Evolutionary conservation across 1,284 basidiomycete species (phyloP), one percentile per base, ranked within the genome.

Genomic region (Uromyces viciae-fabae): DNA sequence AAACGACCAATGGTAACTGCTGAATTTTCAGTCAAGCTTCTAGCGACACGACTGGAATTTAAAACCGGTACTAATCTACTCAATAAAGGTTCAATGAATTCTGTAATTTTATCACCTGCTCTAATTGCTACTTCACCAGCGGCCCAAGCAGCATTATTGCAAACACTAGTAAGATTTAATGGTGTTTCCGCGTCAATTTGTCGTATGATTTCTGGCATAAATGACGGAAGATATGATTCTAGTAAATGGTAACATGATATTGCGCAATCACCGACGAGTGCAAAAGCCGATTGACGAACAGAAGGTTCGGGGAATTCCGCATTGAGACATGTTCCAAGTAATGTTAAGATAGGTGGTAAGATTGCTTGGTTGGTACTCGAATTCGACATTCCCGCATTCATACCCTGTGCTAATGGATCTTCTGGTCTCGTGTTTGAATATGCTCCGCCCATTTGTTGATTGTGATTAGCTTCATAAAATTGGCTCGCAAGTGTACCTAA

Each of bases 111-210:
- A 15, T 90, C 88, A 81, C 93, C 92, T 15, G 84, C 83, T 78
- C 85, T 84, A 3, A 85, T 83, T 11, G 97, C 94, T 66, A 99
- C 94, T 87, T 99, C 97, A 68, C 97, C 97, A 17, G 96, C 94
- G 25, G 94, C 95, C 97, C 97, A 99, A 0, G 96, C 95, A n/a
- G 97, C 97, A 85, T 99, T 99, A 88, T 99, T 99, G 87, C 94
- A 97, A 15, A 97, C 97, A 83, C 93, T 95, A 82, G 98, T 91
- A 85, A 95, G 94, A 86, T 97, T 94, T 52, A 92, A 89, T 85
- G 93, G 93, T 3, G 93, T 92, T 84, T 95, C 94, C 1, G 93
- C 91, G 83, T 95, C 92, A 82, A 99, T 92, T 85, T 99, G 95
- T 58, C 90, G 87, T 80, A 94, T 93, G 78, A 99, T 89, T 84